phyloP scores from a whole-genome alignment of 441 rosid genomes.

The Pelargonium citronellum region DNA sequence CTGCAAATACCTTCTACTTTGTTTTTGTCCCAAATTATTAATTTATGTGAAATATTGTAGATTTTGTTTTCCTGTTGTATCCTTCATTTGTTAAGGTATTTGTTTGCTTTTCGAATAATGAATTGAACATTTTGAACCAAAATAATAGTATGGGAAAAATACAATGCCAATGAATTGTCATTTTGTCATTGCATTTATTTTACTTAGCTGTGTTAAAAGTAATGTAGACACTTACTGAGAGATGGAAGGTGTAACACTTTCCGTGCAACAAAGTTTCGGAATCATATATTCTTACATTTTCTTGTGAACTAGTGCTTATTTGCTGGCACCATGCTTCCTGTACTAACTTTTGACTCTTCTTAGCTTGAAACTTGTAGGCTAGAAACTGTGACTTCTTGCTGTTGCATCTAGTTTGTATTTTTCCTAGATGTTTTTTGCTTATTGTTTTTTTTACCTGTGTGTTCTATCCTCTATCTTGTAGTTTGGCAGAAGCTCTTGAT shows the following conservation, averaged over 20 bases:
- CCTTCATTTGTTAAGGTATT: neutral
- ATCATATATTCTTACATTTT: neutral
- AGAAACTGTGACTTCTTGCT: neutral
- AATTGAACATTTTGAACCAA: neutral
- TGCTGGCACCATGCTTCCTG: neutral
- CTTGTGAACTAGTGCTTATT: neutral
- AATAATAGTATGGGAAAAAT: neutral
- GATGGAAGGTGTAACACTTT: neutral
- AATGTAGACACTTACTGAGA: neutral
- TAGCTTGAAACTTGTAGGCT: neutral
- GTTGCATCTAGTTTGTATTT: conserved; percentile 2
- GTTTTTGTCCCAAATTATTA: neutral
- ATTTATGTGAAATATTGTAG: neutral
- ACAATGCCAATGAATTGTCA: neutral
- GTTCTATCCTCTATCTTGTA: conserved; percentile 22
- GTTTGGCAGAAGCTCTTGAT: conserved; percentile 95
- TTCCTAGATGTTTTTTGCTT: conserved; percentile 1
- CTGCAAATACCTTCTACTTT: neutral
- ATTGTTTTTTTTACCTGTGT: neutral
- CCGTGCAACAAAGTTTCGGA: neutral
- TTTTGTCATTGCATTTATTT: neutral
- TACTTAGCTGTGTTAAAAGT: neutral
- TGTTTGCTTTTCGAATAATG: neutral
- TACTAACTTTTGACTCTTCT: neutral
- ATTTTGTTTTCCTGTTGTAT: neutral